phyloP scores from a whole-genome alignment of 352 stramenopile genomes.

The Pythium utonaiense region DNA sequence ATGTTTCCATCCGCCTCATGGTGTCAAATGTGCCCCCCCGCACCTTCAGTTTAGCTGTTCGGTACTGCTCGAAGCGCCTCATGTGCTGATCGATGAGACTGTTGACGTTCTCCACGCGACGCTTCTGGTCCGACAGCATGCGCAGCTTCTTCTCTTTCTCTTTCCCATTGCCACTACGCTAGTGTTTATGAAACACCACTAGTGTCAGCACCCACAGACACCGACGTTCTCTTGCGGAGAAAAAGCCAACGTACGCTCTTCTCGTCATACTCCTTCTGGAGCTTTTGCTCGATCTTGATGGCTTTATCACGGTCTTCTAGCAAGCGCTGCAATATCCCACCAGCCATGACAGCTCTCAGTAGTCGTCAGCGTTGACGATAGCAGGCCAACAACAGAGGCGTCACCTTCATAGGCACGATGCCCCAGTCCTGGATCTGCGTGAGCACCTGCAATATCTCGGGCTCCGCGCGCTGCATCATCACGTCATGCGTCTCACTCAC shows the following conservation, averaged over 20 bases:
- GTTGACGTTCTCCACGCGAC: slow-evolving; percentile 82
- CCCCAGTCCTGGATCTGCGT: slow-evolving; percentile 82
- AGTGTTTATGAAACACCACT: background rate
- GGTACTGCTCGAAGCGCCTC: slow-evolving; percentile 68
- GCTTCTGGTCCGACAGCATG: slow-evolving; percentile 81
- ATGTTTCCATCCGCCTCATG: too few species aligned
- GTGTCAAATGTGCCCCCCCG: too few species aligned
- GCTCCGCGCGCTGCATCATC: slow-evolving; percentile 67
- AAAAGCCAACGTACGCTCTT: slow-evolving; percentile 42
- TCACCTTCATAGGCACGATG: slow-evolving; percentile 79
- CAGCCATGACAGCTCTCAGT: too few species aligned
- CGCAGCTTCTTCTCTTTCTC: slow-evolving; percentile 81
- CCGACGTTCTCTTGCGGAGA: too few species aligned
- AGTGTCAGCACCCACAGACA: background rate
- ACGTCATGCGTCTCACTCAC: slow-evolving; percentile 68
- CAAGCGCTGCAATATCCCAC: slow-evolving; percentile 42
- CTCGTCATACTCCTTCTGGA: slow-evolving; percentile 79
- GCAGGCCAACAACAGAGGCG: too few species aligned
- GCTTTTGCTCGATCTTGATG: slow-evolving; percentile 69
- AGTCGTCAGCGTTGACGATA: too few species aligned
- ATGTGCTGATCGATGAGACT: slow-evolving; percentile 68
- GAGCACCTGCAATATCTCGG: slow-evolving; percentile 63
- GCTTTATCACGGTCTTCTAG: slow-evolving; percentile 80
- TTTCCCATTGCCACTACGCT: slow-evolving; percentile 45
- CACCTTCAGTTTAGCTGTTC: slow-evolving; percentile 79